Evolutionary conservation across 768 basidiomycete genomes (phyloP).

Genomic region (Lyophyllum shimeji): DNA sequence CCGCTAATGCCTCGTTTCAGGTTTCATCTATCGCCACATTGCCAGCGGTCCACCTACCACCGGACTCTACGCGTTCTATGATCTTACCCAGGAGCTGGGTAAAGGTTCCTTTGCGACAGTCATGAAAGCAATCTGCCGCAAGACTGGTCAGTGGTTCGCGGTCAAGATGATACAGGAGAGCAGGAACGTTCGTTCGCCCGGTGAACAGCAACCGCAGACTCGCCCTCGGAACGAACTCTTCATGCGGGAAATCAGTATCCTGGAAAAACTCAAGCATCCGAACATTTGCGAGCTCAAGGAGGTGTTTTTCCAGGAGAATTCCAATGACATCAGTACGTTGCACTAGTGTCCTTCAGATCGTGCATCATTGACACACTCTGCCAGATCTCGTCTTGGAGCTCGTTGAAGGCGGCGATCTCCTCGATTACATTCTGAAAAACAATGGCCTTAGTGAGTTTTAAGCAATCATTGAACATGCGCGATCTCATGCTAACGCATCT

Average conservation of each 20-base stretch:
- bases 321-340: slow-evolving; percentile 54
- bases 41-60: slow-evolving; percentile 47
- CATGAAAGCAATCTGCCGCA: slow-evolving; percentile 72
- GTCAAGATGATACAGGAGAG: slow-evolving; percentile 82
- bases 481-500: slow-evolving; percentile 5
- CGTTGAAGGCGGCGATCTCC: slow-evolving; percentile 85
- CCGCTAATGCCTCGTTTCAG: slow-evolving; percentile 30
- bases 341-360: slow-evolving; percentile 21
- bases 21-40: slow-evolving; percentile 70
- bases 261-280: slow-evolving; percentile 72
- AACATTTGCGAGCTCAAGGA: slow-evolving; percentile 84
- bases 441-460: slow-evolving; percentile 57
- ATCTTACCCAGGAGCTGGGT: slow-evolving; percentile 71
- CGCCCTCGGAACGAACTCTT: slow-evolving; percentile 36
- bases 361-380: slow-evolving; percentile 14
- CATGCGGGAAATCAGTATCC: slow-evolving; percentile 75
- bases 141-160: slow-evolving; percentile 74
- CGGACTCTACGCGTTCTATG: slow-evolving; percentile 66
- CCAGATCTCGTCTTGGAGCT: slow-evolving; percentile 81
- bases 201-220: slow-evolving; percentile 22
- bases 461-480: background rate
- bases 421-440: slow-evolving; percentile 70
- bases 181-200: slow-evolving; percentile 32
- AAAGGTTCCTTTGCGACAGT: slow-evolving; percentile 93
- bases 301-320: slow-evolving; percentile 62